Evolutionary conservation across 768 basidiomycete species (phyloP), one percentile per base, ranked within the genome.

Genomic region (Phaeotremella skinneri): DNA sequence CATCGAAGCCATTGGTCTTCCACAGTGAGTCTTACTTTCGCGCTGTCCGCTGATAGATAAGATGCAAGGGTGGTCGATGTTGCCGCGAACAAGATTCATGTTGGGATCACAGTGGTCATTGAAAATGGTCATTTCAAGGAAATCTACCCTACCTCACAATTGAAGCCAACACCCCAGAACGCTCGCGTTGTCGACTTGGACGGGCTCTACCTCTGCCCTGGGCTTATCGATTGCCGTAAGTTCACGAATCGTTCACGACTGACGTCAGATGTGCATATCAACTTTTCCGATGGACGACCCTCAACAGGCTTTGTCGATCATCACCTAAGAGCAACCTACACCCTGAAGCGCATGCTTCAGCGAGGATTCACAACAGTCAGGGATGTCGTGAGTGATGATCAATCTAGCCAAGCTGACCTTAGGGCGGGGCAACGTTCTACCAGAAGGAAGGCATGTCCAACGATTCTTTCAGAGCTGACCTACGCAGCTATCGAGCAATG

Each of bases 331-430:
- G 72, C 79, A 4, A 78, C 78, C 2, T 81, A 78, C 48, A 75
- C 79, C 11, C 63, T 81, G 9, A 77, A 76, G 49, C 78, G 79
- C 57, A 80, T 79, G 79, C 77, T 80, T 2, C 41, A 61, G 3
- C 66, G 79, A 7, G 79, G 80, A 0, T 80, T 80, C 59, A 81
- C 79, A 0, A 79, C 78, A 16, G 78, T 79, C 4, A 71, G 80
- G 7, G 79, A 79, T 55, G 43, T 45, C 6, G 43, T 45, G 20
- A 6, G 43, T 45, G 37, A 9, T 39, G n/a, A 9, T 39, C n/a
- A n/a, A n/a, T n/a, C n/a, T n/a, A n/a, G 23, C 43, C 13, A 9
- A 9, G 20, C 6, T 21, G 11, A 23, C 23, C 23, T 6, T 20
- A 45, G 43, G 43, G 43, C 20, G 43, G 43, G 6, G 43, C 43